Conservation (phyloP, 1,284 basidiomycete species). For the Mycena citricolor region DNA sequence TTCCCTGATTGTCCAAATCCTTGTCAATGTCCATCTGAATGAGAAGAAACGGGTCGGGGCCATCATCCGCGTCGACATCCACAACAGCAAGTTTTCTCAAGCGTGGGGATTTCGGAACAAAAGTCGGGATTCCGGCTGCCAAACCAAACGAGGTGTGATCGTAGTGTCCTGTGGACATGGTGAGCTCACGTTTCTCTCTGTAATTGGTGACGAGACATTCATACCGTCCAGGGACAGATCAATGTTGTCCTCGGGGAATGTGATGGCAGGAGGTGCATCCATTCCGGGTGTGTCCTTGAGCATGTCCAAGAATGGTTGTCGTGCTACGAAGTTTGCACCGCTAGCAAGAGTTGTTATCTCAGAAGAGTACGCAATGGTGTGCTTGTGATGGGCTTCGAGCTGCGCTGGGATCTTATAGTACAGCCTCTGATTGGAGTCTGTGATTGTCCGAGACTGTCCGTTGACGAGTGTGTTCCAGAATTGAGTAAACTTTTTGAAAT, state of each 20-base stretch:
- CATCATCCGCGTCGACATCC: too few species aligned
- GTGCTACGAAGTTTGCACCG: constrained; percentile 3
- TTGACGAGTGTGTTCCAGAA: constrained; percentile 4
- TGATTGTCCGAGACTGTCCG: not conserved
- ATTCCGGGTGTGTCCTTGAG: too few species aligned
- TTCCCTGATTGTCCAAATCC: too few species aligned
- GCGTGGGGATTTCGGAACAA: too few species aligned
- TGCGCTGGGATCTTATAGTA: constrained; percentile 11
- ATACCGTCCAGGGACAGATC: not conserved
- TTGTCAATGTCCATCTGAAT: too few species aligned
- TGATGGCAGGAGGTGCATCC: not conserved
- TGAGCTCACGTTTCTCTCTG: too few species aligned
- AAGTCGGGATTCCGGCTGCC: too few species aligned
- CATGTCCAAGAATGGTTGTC: constrained; percentile 3
- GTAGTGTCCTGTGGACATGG: too few species aligned
- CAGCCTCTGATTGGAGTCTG: constrained; percentile 4
- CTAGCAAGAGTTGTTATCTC: constrained; percentile 2
- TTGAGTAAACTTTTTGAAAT: constrained; percentile 7
- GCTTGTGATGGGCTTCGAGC: constrained; percentile 11
- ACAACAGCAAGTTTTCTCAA: too few species aligned
- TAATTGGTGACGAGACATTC: too few species aligned
- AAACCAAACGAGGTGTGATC: too few species aligned
- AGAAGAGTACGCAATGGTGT: not conserved
- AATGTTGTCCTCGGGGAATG: not conserved
- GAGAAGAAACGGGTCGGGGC: too few species aligned